Evolutionary conservation across 2,329 filamentous ascomycete genomes (phyloP), one percentile per base, ranked within the genome.

Genomic region (Apiospora sp.): DNA sequence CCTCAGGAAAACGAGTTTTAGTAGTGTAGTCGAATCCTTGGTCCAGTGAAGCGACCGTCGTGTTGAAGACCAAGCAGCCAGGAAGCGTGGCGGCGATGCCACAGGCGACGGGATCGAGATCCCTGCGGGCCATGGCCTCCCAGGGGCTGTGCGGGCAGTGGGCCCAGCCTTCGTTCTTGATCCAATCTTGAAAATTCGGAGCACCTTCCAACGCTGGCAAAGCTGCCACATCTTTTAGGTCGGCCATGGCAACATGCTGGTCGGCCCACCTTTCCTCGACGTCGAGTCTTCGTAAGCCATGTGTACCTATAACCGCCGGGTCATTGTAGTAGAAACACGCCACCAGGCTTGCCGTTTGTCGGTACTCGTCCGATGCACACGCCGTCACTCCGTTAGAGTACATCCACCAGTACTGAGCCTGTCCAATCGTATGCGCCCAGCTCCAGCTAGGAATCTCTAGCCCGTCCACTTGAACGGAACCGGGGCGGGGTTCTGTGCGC

Each of bases 91-190:
- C 70, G 10, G 71, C 71, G 24, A 71, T 51, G n/a, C 22, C 34
- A 24, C 71, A 72, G 16, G 69, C 64, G 19, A 70, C 51, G 7
- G 43, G n/a, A 30, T 48, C 46, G 5, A 74, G 19, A 0, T 43
- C 27, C n/a, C 48, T 51, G 19, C 37, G 71, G 19, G 68, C 49
- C 27, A 71, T 48, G 5, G 69, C 41, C 44, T 71, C 44, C 71
- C 73, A 71, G 14, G 73, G 73, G n/a, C 71, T 74, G 7, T 74
- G 73, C 1, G 73, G 73, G 27, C 71, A 73, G 12, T 73, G 61
- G 67, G 24, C 71, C 70, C 72, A 73, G n/a, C 70, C 69, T n/a
- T 64, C n/a, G 13, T 54, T 54, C 14, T 14, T 13, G 49, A 27
- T 54, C 3, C 1, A 16, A 4, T 16, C 7, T 27, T 30, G 13